Evolutionary conservation across 768 basidiomycete species (phyloP), one percentile per base, ranked within the genome.

Genomic region (Leccinum ochraceum): DNA sequence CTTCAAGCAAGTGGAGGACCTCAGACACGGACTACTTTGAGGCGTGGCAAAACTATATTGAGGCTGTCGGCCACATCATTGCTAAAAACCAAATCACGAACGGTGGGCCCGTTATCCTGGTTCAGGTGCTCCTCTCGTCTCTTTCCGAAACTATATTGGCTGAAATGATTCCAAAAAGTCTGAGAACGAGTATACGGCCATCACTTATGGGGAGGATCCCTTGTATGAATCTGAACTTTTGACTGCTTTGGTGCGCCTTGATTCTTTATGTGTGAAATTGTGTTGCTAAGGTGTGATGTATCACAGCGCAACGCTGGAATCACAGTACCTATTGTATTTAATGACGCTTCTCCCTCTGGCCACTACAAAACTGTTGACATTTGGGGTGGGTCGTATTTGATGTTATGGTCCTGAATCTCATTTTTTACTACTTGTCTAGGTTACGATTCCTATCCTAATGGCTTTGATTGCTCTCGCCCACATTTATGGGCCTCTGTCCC

Each of bases 41-140:
- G 74, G 85, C 85, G 2, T 87, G 86, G 86, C 74, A 73, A 20
- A 81, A 80, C 13, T 87, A 87, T 61, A 75, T 86, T 73, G 81
- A 79, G 5, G 71, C 75, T 1, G 75, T 87, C 10, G 75, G 81
- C 5, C 76, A 78, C 55, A 74, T 85, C 36, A 77, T 85, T 34
- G 79, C 83, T 2, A 74, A 69, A 58, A 82, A 86, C 64, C 84
- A 87, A 67, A 81, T 87, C 61, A 80, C 82, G 13, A 80, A 83
- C 22, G 86, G 83, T 10, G 86, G 86, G 6, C 84, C 86, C 22
- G 80, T 85, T 77, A 75, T 75, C 77, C 42, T 79, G 8, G 64
- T 68, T 39, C 63, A 58, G 51, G 60, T 59, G 46, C 57, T 37
- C 73, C 24, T 74, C 14, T 49, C 2, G 4, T 56, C 30, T 50